Evolutionary conservation across 2,329 filamentous ascomycete genomes (phyloP).

Genomic region (Ilyonectria mors-panacis): DNA sequence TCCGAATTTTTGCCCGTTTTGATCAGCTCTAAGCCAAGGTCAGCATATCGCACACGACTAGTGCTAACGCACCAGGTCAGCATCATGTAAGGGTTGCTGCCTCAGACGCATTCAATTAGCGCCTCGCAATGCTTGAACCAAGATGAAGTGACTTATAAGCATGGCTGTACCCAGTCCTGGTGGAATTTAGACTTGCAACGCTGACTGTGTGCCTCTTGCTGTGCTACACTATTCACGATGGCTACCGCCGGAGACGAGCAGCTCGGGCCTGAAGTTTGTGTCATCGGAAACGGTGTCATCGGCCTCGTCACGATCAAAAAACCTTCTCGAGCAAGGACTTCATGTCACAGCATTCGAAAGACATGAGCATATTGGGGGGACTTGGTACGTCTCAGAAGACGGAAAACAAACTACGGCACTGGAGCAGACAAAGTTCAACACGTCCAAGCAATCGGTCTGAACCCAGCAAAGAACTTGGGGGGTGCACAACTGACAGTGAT

Average conservation of each 20-base stretch:
- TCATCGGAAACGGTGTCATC: slow-evolving; percentile 51
- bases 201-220: neutral
- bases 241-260: slow-evolving; percentile 29
- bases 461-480: neutral
- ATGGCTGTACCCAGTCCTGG: neutral
- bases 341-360: slow-evolving; percentile 59
- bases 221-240: slow-evolving; percentile 24
- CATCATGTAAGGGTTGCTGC: neutral
- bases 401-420: slow-evolving; percentile 55
- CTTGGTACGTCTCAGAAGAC: slow-evolving; percentile 58
- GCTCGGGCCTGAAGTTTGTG: slow-evolving; percentile 45
- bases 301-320: slow-evolving; percentile 59
- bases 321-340: slow-evolving; percentile 60
- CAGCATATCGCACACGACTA: neutral
- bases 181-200: neutral
- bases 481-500: slow-evolving; percentile 18
- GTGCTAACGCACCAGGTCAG: neutral
- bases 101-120: neutral
- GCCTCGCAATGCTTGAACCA: neutral
- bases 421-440: slow-evolving; percentile 48
- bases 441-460: slow-evolving; percentile 50
- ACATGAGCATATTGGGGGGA: slow-evolving; percentile 57
- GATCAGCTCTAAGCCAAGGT: neutral
- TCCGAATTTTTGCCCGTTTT: neutral
- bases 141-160: neutral